Base-by-base conservation (phyloP, 208 protist species). In the Leishmania braziliensis region DNA sequence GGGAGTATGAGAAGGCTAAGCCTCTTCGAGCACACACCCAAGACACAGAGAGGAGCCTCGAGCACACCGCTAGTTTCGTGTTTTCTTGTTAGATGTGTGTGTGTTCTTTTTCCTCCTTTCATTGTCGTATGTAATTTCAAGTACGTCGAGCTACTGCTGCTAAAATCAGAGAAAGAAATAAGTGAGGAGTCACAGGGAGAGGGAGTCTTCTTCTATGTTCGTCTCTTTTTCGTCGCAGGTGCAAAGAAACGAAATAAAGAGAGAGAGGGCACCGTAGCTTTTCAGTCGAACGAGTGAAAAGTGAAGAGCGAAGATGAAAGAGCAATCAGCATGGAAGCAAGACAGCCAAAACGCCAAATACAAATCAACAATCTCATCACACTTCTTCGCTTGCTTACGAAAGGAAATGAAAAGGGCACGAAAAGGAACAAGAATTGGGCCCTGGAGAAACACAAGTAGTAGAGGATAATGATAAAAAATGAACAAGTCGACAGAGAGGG, bases 211-310 rank as follows among this genome's bases (percentile, higher is more conserved):
- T 0, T 3, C 33, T 26, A 14, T 36, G 12, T 18, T 66, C n/a
- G 8, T 66, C n/a, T 8, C 6, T 71, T 71, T n/a, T 58, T 56
- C 8, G 60, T 36, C n/a, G 3, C n/a, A 18, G 10, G n/a, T 18
- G n/a, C 20, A 65, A 56, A 71, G 51, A 60, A 53, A 43, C 12
- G 36, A 46, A 46, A 39, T 81, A 20, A 77, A 6, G 79, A 85
- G 16, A 73, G 80, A 72, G 5, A 79, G 75, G 51, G 78, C 36
- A 1, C 36, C 36, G 36, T 39, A 39, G 36, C 36, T 39, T 39
- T 39, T 39, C 36, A 39, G 36, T 39, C 36, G 36, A 39, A 39
- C 36, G 36, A 39, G 36, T 39, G 78, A 76, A 79, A 43, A 14
- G 51, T 51, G 63, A 50, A 66, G 46, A 76, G 69, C 5, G 68